phyloP scores from a whole-genome alignment of 1,284 basidiomycete genomes.

The Ganoderma sinense region DNA sequence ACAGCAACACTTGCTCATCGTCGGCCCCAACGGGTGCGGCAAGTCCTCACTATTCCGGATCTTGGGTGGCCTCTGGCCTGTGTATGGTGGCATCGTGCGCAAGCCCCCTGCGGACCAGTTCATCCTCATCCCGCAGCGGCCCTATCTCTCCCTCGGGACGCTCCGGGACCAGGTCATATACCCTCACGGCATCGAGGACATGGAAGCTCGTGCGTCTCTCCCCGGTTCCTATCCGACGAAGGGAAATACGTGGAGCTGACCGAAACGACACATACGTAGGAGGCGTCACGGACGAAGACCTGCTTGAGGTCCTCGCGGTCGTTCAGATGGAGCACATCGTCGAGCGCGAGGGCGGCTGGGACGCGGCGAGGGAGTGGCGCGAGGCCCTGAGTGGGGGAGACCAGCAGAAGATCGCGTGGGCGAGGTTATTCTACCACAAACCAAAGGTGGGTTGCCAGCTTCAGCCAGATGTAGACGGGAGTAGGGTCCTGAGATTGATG shows the following conservation, averaged over 20 bases:
- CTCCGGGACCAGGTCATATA: constrained; percentile 93
- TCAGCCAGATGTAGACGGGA: neutral
- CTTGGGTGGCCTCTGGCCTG: constrained; percentile 96
- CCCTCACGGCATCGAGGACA: constrained; percentile 84
- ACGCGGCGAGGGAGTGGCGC: constrained; percentile 88
- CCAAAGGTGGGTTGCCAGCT: constrained; percentile 71
- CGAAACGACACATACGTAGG: constrained; percentile 47
- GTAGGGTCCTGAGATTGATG: neutral
- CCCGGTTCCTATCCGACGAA: constrained; percentile 6
- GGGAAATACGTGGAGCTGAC: neutral
- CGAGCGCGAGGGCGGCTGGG: constrained; percentile 97
- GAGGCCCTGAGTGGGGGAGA: constrained; percentile 91
- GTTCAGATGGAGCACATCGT: constrained; percentile 92
- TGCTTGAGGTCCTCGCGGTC: constrained; percentile 76
- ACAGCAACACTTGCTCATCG: constrained; percentile 89
- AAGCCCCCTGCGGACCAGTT: constrained; percentile 93
- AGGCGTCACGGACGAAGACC: constrained; percentile 79
- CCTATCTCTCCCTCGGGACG: constrained; percentile 93
- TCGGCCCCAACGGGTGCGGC: constrained; percentile 93
- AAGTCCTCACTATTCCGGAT: constrained; percentile 95
- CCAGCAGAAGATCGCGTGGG: constrained; percentile 96
- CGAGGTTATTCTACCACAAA: constrained; percentile 93
- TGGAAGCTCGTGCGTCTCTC: constrained; percentile 66
- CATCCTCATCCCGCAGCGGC: constrained; percentile 95
- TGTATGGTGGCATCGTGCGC: constrained; percentile 93